These are phyloP conservation scores for Yarrowia sp. DNA, from an alignment of 805 yeast genomes.

Conservation along the genomic window DNA sequence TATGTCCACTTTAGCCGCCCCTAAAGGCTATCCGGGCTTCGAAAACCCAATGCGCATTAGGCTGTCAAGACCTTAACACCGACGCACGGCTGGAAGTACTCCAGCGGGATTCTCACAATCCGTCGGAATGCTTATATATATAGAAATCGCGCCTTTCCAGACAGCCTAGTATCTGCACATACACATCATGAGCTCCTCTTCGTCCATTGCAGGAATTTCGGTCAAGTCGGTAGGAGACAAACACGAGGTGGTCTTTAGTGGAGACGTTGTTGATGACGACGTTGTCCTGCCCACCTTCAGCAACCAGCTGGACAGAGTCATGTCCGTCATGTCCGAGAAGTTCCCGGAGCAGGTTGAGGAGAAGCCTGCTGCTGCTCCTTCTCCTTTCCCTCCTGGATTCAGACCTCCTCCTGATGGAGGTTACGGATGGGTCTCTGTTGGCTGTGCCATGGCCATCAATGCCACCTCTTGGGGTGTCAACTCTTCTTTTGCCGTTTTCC, in stretches of 20 bases:
- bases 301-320: slow-evolving; percentile 24
- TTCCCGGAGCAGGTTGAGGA: not conserved
- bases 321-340: slow-evolving; percentile 11
- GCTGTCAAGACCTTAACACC: slow-evolving; percentile 14
- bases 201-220: slow-evolving; percentile 13
- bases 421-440: slow-evolving; percentile 27
- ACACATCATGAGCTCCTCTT: slow-evolving; percentile 14
- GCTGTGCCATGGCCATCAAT: slow-evolving; percentile 22
- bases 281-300: slow-evolving; percentile 10
- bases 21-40: not conserved
- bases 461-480: slow-evolving; percentile 26
- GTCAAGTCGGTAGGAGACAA: slow-evolving; percentile 20
- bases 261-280: slow-evolving; percentile 8
- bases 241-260: slow-evolving; percentile 17
- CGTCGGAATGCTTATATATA: not conserved
- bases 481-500: slow-evolving; percentile 23
- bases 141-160: not conserved
- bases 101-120: slow-evolving; percentile 4
- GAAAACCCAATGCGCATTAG: slow-evolving; percentile 5
- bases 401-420: slow-evolving; percentile 28
- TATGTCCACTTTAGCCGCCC: not conserved
- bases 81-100: slow-evolving; percentile 5
- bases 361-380: slow-evolving; percentile 12
- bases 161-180: not conserved
- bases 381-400: slow-evolving; percentile 24